These are phyloP conservation scores for Cytospora piceae DNA, from an alignment of 2,329 filamentous ascomycete species.

Conservation along the genomic window DNA sequence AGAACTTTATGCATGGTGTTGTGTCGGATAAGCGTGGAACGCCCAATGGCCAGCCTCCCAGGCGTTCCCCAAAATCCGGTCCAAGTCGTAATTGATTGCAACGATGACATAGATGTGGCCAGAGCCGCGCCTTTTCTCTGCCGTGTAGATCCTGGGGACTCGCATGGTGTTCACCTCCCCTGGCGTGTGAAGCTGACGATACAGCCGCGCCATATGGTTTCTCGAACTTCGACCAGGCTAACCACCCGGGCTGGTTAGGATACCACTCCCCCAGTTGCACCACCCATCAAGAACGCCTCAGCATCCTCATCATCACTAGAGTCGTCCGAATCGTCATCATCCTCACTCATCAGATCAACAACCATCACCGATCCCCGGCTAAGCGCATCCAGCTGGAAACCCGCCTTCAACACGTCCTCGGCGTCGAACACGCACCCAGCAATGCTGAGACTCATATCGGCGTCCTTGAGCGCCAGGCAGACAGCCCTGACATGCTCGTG, in stretches of 20 bases:
- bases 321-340: slow-evolving; percentile 29
- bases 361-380: slow-evolving; percentile 33
- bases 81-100: not conserved
- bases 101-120: not conserved
- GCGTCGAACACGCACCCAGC: slow-evolving; percentile 34
- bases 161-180: not conserved
- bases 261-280: slow-evolving; percentile 13
- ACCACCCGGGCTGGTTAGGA: not conserved
- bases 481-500: slow-evolving; percentile 35
- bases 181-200: not conserved
- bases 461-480: slow-evolving; percentile 33
- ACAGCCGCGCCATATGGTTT: not conserved
- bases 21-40: not conserved
- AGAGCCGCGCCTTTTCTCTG: not conserved
- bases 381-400: slow-evolving; percentile 34
- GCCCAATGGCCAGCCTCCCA: too few species aligned
- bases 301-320: slow-evolving; percentile 29
- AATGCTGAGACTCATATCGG: slow-evolving; percentile 33
- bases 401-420: slow-evolving; percentile 29
- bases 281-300: slow-evolving; percentile 24
- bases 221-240: not conserved
- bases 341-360: slow-evolving; percentile 32
- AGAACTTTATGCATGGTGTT: not conserved
- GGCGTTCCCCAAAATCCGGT: not conserved
- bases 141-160: not conserved